Conservation (phyloP, 148 eudicot genomes). For the Heliosperma pusillum region DNA sequence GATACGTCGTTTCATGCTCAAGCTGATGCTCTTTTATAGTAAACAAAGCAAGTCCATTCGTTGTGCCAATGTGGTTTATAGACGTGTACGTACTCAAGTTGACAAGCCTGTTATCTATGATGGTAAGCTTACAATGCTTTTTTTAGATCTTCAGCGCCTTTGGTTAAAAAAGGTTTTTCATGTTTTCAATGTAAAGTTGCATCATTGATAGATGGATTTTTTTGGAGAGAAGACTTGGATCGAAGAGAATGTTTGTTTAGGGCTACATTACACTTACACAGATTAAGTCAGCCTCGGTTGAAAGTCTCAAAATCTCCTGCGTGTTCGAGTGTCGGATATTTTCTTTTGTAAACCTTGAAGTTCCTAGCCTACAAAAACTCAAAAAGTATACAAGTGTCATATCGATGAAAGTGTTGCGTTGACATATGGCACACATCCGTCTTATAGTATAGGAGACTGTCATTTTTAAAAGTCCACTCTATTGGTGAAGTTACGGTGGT, state of each 20-base stretch:
- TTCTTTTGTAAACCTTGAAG: too few relatives aligned
- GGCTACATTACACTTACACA: neutral
- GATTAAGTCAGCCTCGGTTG: neutral
- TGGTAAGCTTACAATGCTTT: conserved; percentile 43
- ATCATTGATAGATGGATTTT: neutral
- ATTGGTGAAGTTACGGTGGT: neutral
- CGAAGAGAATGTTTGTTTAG: neutral
- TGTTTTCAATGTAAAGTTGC: neutral
- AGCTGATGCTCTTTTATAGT: conserved; percentile 80
- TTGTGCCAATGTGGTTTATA: conserved; percentile 80
- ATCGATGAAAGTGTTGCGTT: neutral
- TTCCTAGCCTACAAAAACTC: neutral
- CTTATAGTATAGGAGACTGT: neutral
- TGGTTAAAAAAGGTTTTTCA: neutral
- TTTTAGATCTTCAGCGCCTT: neutral
- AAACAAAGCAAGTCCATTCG: conserved; percentile 88
- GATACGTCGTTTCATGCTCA: conserved; percentile 54
- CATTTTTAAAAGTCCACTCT: neutral
- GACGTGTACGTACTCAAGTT: conserved; percentile 69
- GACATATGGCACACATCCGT: neutral
- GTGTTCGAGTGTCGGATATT: neutral
- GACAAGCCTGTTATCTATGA: conserved; percentile 77
- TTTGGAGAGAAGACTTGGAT: neutral
- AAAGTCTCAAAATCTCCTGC: too few relatives aligned
- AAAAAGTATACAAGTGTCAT: neutral